A percentile compares a stretch with the other conserved stretches of the same genome.
Evolutionary conservation across 768 basidiomycete genomes (phyloP).

Genomic region (Amyloporia xantha): DNA sequence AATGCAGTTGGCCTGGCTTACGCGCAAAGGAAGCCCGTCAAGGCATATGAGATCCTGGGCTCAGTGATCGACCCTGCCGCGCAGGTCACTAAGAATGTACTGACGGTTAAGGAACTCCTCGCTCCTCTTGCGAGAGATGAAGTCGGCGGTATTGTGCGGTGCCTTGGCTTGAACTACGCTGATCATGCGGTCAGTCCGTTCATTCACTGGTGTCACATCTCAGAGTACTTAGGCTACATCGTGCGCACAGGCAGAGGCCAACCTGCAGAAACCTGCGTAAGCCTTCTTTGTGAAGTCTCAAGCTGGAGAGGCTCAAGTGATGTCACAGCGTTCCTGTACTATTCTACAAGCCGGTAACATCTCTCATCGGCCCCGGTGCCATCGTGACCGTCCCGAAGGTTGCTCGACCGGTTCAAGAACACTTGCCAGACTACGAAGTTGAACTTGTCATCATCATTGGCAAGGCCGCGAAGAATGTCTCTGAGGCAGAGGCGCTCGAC

Average conservation of each 20-base stretch:
- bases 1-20: conserved; percentile 48
- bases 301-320: too few species aligned
- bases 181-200: conserved; percentile 62
- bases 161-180: conserved; percentile 77
- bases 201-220: background rate
- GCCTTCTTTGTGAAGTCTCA: conserved; percentile 20
- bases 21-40: conserved; percentile 47
- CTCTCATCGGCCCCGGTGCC: conserved; percentile 66
- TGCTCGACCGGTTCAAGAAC: conserved; percentile 63
- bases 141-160: conserved; percentile 58
- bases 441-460: conserved; percentile 81
- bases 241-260: conserved; percentile 54
- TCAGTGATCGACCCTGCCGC: conserved; percentile 62
- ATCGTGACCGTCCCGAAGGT: conserved; percentile 58
- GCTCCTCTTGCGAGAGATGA: conserved; percentile 62
- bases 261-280: conserved; percentile 57
- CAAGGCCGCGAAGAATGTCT: conserved; percentile 72
- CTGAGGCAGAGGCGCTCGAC: conserved; percentile 74
- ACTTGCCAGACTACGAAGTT: conserved; percentile 78
- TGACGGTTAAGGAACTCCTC: conserved; percentile 69
- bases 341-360: conserved; percentile 71
- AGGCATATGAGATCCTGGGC: conserved; percentile 67
- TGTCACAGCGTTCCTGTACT: conserved; percentile 60
- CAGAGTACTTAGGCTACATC: background rate
- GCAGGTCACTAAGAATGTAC: conserved; percentile 50